Conservation (phyloP, 177 flowering plant species). For the Tripterygium wilfordii region DNA sequence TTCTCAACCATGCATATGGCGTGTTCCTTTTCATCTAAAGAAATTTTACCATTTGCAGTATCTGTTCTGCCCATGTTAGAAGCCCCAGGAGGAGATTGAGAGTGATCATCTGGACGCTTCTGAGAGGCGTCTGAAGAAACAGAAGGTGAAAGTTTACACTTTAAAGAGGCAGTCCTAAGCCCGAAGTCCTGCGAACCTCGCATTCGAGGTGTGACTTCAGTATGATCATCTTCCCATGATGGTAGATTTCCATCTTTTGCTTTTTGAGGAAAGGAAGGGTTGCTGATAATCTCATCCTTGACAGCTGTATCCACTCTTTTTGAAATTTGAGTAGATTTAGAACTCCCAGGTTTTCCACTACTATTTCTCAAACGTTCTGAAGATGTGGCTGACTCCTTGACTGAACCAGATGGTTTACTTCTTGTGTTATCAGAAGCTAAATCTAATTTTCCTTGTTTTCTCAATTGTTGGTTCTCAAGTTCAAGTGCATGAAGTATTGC, state of each 20-base stretch:
- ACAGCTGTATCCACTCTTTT: constrained; percentile 19
- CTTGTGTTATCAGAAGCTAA: constrained; percentile 21
- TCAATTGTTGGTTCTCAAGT: constrained; percentile 65
- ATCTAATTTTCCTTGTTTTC: constrained; percentile 46
- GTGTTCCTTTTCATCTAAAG: constrained; percentile 34
- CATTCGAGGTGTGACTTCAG: constrained; percentile 52
- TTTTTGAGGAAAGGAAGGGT: constrained; percentile 16
- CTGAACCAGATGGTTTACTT: constrained; percentile 29
- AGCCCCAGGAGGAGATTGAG: constrained; percentile 19
- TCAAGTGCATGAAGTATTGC: constrained; percentile 99
- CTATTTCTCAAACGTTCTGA: constrained; percentile 28
- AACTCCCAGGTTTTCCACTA: constrained; percentile 22
- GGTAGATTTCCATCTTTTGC: constrained; percentile 28
- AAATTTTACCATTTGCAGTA: constrained; percentile 27
- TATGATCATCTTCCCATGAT: constrained; percentile 40
- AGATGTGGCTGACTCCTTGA: constrained; percentile 20
- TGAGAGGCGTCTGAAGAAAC: constrained; percentile 25
- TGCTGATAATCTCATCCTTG: constrained; percentile 26
- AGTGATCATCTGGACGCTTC: constrained; percentile 21
- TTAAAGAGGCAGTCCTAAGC: constrained; percentile 42
- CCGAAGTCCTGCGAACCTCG: constrained; percentile 80
- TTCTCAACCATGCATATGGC: too few species aligned
- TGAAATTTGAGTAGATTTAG: constrained; percentile 22
- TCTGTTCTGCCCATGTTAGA: constrained; percentile 18
- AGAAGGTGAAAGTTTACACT: constrained; percentile 27